Percentiles rank a stretch among this genome's conserved stretches.
phyloP scores from a whole-genome alignment of 2,329 filamentous ascomycete genomes.

The Beauveria sp. region DNA sequence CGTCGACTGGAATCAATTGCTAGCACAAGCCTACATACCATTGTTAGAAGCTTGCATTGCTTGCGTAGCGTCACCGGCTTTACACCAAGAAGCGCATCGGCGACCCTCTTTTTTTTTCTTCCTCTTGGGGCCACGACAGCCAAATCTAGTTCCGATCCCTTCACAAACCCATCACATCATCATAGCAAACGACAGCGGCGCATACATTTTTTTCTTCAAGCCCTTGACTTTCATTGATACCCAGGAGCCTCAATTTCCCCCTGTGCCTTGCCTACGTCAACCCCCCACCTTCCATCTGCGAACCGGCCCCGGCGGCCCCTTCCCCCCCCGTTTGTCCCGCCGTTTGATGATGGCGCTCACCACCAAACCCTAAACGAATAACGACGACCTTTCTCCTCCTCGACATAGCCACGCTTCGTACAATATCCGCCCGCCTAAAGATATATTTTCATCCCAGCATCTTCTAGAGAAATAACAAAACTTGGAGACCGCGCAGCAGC shows the following conservation, averaged over 20 bases:
- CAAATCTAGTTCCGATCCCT: not conserved
- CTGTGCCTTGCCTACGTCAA: not conserved
- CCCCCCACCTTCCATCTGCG: no score
- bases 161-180: not conserved
- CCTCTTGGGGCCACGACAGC: constrained; percentile 1
- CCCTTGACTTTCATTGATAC: constrained; percentile 8
- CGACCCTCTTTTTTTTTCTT: constrained; percentile 1
- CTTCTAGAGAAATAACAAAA: not conserved
- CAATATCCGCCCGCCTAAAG: not conserved
- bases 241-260: not conserved
- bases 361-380: not conserved
- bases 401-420: not conserved
- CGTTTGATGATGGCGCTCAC: not conserved
- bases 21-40: not conserved
- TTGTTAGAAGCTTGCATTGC: not conserved
- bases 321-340: not conserved
- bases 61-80: not conserved
- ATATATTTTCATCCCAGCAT: not conserved
- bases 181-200: not conserved
- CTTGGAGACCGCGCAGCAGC: not conserved
- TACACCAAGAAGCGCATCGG: not conserved
- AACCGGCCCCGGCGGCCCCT: not conserved
- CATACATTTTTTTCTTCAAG: not conserved
- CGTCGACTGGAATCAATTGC: not conserved
- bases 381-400: not conserved